These are phyloP conservation scores for Phytopythium ostracodes DNA, from an alignment of 352 stramenopile genomes.

Conservation along the genomic window DNA sequence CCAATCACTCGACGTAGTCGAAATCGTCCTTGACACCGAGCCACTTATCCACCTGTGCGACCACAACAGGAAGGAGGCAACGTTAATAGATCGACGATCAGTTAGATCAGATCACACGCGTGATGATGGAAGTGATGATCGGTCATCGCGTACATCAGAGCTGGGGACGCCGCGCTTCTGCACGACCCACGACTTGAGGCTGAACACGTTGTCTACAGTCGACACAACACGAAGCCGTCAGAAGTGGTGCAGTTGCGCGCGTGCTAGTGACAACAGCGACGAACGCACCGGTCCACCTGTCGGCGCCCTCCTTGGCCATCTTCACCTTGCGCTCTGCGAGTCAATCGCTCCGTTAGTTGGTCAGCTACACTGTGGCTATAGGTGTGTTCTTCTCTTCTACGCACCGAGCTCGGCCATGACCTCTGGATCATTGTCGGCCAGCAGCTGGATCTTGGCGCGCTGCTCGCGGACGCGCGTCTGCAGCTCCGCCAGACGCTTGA, in stretches of 20 bases:
- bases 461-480: conserved; percentile 44
- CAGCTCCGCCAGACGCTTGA: conserved; percentile 48
- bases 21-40: conserved; percentile 85
- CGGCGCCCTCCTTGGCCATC: conserved; percentile 62
- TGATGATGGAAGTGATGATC: neutral
- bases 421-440: conserved; percentile 73
- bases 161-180: conserved; percentile 69
- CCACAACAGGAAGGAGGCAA: neutral
- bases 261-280: neutral
- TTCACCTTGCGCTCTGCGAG: conserved; percentile 43
- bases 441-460: conserved; percentile 49
- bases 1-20: conserved; percentile 69
- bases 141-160: conserved; percentile 40
- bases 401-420: conserved; percentile 57
- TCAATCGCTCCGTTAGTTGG: conserved; percentile 4
- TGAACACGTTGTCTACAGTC: conserved; percentile 72
- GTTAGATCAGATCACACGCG: neutral
- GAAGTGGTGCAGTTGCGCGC: neutral
- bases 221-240: neutral
- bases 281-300: conserved; percentile 67
- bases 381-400: neutral
- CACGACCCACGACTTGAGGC: conserved; percentile 73
- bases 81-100: neutral
- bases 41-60: conserved; percentile 88
- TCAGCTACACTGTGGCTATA: too few species aligned